Evolutionary conservation across 2,329 filamentous ascomycete species (phyloP).

Genomic region (Ophiocordyceps robertsii): DNA sequence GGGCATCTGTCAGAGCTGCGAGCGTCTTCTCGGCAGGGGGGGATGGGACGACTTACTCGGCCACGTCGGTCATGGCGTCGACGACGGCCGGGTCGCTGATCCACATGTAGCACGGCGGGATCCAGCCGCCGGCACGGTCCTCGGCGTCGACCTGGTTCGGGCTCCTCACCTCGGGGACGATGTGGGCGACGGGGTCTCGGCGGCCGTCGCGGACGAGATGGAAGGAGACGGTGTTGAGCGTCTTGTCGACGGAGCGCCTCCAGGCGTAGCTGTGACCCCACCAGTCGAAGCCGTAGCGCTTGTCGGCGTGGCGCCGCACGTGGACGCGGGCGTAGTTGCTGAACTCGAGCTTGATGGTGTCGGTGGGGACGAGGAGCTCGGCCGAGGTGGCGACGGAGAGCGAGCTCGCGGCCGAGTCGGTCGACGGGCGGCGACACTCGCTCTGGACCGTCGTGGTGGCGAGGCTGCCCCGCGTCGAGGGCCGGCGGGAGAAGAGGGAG

Average conservation of each 20-base stretch:
- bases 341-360: slow-evolving; percentile 82
- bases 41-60: slow-evolving; percentile 51
- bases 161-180: slow-evolving; percentile 67
- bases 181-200: slow-evolving; percentile 57
- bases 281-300: slow-evolving; percentile 84
- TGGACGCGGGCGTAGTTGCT: slow-evolving; percentile 94
- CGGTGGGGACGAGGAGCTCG: slow-evolving; percentile 42
- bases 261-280: slow-evolving; percentile 81
- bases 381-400: slow-evolving; percentile 5
- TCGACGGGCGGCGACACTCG: background rate
- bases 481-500: background rate
- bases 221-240: slow-evolving; percentile 58
- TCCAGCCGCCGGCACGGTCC: slow-evolving; percentile 69
- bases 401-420: background rate
- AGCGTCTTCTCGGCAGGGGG: background rate
- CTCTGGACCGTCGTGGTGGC: background rate
- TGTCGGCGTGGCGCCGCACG: slow-evolving; percentile 55
- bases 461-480: background rate
- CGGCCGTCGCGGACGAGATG: slow-evolving; percentile 59
- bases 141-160: slow-evolving; percentile 59
- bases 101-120: slow-evolving; percentile 83
- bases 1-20: background rate
- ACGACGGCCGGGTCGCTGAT: slow-evolving; percentile 65
- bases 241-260: slow-evolving; percentile 63
- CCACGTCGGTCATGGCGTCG: slow-evolving; percentile 60